These are phyloP conservation scores for Penicillium sp. DNA, from an alignment of 2,329 filamentous ascomycete species.

Conservation along the genomic window DNA sequence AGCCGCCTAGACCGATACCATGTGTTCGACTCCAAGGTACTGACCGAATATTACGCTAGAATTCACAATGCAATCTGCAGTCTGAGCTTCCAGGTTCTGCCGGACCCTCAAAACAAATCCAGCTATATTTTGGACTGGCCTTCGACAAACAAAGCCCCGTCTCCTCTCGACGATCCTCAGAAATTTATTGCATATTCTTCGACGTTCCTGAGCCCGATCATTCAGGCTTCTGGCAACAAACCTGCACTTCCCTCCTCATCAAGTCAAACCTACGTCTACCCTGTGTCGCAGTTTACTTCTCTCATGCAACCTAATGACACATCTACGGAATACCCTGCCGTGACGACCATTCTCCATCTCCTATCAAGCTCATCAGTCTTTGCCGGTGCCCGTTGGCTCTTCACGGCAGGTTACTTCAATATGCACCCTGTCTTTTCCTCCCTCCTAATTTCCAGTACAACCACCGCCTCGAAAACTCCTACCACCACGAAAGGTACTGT, in stretches of 20 bases:
- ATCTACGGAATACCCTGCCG: slow-evolving; percentile 83
- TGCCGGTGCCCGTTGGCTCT: slow-evolving; percentile 78
- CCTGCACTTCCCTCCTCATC: slow-evolving; percentile 31
- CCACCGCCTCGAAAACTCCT: slow-evolving; percentile 30
- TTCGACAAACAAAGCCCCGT: slow-evolving; percentile 67
- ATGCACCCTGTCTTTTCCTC: slow-evolving; percentile 81
- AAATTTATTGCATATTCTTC: slow-evolving; percentile 71
- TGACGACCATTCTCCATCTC: slow-evolving; percentile 70
- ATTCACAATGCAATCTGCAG: slow-evolving; percentile 76
- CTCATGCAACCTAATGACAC: slow-evolving; percentile 69
- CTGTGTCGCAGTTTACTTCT: slow-evolving; percentile 83
- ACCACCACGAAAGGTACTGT: slow-evolving; percentile 66
- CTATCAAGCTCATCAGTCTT: slow-evolving; percentile 63
- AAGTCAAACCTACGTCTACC: slow-evolving; percentile 75
- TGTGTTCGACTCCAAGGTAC: slow-evolving; percentile 73
- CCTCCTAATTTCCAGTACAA: slow-evolving; percentile 71
- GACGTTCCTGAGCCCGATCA: slow-evolving; percentile 63
- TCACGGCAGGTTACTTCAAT: slow-evolving; percentile 98
- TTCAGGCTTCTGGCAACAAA: slow-evolving; percentile 53
- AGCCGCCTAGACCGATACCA: slow-evolving; percentile 95
- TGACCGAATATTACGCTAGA: slow-evolving; percentile 78
- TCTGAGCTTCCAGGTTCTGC: slow-evolving; percentile 77
- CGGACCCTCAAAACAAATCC: slow-evolving; percentile 45
- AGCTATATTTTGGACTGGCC: slow-evolving; percentile 71
- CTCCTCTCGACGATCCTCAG: slow-evolving; percentile 68